Percentiles rank a stretch among this genome's conserved stretches.
phyloP scores from a whole-genome alignment of 2,329 filamentous ascomycete species.

The Aspergillus sp. region DNA sequence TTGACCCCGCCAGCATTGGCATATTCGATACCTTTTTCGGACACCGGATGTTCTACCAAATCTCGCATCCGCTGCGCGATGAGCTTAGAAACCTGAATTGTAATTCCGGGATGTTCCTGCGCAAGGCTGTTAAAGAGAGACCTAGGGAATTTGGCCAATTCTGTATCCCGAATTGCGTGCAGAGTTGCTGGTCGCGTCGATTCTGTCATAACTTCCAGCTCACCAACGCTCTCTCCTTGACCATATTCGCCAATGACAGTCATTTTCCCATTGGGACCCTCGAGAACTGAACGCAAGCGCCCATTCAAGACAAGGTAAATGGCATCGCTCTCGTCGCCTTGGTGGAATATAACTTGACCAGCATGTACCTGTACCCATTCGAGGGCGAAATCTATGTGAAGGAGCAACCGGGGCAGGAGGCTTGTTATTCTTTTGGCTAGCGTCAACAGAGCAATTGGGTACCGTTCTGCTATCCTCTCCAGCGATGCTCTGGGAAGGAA shows the following conservation, averaged over 20 bases:
- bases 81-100: constrained; percentile 98
- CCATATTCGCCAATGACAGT: constrained; percentile 88
- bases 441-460: constrained; percentile 86
- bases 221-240: constrained; percentile 95
- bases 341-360: constrained; percentile 89
- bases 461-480: constrained; percentile 86
- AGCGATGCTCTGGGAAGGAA: constrained; percentile 82
- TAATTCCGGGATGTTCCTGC: constrained; percentile 94
- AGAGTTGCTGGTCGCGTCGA: constrained; percentile 84
- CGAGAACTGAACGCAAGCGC: constrained; percentile 76
- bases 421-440: constrained; percentile 94
- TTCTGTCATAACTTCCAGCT: constrained; percentile 95
- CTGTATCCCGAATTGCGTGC: constrained; percentile 93
- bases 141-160: constrained; percentile 91
- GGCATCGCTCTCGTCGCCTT: constrained; percentile 92
- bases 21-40: constrained; percentile 60
- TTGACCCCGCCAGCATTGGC: constrained; percentile 48
- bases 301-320: constrained; percentile 98
- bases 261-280: constrained; percentile 74
- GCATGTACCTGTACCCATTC: constrained; percentile 98
- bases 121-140: constrained; percentile 97
- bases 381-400: constrained; percentile 96
- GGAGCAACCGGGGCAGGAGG: constrained; percentile 78
- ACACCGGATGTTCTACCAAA: constrained; percentile 74
- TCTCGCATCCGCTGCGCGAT: constrained; percentile 93